Conservation (phyloP, 202 grass and related monocot genomes). For the Hordeum pubiflorum region DNA sequence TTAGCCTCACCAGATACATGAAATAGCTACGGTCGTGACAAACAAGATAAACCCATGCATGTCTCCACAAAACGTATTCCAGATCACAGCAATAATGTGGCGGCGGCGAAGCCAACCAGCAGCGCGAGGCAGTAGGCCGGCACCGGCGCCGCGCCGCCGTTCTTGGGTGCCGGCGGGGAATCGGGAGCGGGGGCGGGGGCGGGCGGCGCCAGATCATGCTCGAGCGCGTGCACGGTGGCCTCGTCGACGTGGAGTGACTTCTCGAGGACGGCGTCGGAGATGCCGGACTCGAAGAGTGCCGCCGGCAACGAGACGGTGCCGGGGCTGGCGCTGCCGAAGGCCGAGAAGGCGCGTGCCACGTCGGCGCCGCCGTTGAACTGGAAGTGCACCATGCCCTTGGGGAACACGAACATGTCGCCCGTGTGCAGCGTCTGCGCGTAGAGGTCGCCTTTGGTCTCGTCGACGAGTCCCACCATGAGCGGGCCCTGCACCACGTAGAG, state of each 20-base stretch:
- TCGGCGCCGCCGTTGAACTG: slow-evolving; percentile 11
- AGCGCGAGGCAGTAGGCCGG: background rate
- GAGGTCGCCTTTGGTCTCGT: slow-evolving; percentile 7
- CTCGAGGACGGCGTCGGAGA: slow-evolving; percentile 18
- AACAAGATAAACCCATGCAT: background rate
- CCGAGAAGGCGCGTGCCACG: slow-evolving; percentile 2
- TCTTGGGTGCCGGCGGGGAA: background rate
- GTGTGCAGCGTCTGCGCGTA: slow-evolving; percentile 17
- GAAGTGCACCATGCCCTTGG: slow-evolving; percentile 44
- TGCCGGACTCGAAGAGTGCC: slow-evolving; percentile 14
- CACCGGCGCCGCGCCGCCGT: background rate
- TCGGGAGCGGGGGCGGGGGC: background rate
- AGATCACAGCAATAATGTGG: background rate
- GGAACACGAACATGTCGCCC: slow-evolving; percentile 44
- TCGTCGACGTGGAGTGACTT: slow-evolving; percentile 25
- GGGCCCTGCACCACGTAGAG: slow-evolving; percentile 17
- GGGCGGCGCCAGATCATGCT: background rate
- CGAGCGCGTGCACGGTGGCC: slow-evolving; percentile 7
- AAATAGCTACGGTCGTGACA: background rate
- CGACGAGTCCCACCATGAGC: slow-evolving; percentile 24
- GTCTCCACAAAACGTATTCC: background rate
- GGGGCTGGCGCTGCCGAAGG: slow-evolving; percentile 34
- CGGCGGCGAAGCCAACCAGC: background rate
- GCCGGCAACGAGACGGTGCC: slow-evolving; percentile 20
- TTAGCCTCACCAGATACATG: no score